These are phyloP conservation scores for Heliosperma pusillum DNA, from an alignment of 148 eudicot species.

Conservation along the genomic window DNA sequence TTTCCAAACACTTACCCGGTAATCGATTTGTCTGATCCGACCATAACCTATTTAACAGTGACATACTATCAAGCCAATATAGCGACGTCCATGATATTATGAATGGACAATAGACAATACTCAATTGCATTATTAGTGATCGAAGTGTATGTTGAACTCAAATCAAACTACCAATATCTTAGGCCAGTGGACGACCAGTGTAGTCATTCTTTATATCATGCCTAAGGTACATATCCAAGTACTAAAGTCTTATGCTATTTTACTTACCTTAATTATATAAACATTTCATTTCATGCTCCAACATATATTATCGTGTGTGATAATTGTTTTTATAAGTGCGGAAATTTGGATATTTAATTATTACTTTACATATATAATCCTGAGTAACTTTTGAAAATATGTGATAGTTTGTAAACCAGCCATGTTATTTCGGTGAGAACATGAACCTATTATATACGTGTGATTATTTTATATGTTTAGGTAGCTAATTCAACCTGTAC, in stretches of 20 bases:
- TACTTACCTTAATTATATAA: background rate
- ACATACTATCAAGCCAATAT: no score
- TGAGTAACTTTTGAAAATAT: no score
- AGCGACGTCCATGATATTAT: background rate
- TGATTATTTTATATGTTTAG: no score
- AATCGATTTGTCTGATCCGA: background rate
- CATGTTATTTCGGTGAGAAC: no score
- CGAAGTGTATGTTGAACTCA: background rate
- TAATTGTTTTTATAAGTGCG: no score
- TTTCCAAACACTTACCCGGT: background rate
- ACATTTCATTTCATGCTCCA: background rate
- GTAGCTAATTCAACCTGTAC: no score
- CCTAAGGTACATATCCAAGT: background rate
- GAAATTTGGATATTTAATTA: no score
- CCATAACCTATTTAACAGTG: background rate
- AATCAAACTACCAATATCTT: background rate
- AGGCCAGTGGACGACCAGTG: slow-evolving; percentile 4
- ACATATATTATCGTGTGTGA: no score
- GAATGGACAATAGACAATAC: background rate
- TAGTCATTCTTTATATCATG: background rate
- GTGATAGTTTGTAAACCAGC: no score
- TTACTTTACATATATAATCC: no score
- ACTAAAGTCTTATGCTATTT: no score
- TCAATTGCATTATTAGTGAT: background rate
- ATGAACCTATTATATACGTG: no score